A percentile compares a stretch with the other conserved stretches of the same genome.
These are phyloP conservation scores for Capsella bursapastoris DNA, from an alignment of 345 rosid species.

Conservation along the genomic window DNA sequence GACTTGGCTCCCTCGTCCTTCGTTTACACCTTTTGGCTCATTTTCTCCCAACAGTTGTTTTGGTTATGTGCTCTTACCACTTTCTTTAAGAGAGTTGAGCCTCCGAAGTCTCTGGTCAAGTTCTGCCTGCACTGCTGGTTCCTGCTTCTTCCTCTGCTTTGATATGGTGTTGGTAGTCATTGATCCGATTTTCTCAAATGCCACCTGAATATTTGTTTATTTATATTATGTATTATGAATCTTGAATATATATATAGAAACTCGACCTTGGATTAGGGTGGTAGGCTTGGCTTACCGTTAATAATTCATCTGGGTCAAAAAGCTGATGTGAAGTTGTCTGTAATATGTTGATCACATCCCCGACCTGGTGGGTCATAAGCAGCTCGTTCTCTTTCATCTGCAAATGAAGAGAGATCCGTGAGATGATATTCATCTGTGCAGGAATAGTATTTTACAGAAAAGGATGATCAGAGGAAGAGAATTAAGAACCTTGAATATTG, in stretches of 20 bases:
- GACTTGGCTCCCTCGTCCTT: conserved; percentile 34
- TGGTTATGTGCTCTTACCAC: conserved; percentile 42
- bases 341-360: conserved; percentile 82
- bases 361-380: conserved; percentile 89
- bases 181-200: conserved; percentile 85
- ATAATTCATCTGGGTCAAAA: conserved; percentile 94
- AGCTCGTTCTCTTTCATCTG: conserved; percentile 97
- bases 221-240: not conserved
- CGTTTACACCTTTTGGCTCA: conserved; percentile 33
- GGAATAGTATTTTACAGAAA: not conserved
- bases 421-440: conserved; percentile 5
- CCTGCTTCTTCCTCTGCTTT: conserved; percentile 96
- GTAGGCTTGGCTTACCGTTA: conserved; percentile 60
- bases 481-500: conserved; percentile 82
- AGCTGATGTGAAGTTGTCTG: conserved; percentile 93
- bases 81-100: conserved; percentile 70
- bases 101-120: conserved; percentile 89
- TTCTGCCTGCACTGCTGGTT: conserved; percentile 97
- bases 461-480: conserved; percentile 17
- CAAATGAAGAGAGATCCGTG: conserved; percentile 15
- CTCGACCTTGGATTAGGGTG: not conserved
- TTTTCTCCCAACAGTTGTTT: conserved; percentile 13
- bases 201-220: conserved; percentile 62
- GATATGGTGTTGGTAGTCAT: conserved; percentile 95
- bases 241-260: not conserved